Base-by-base conservation (phyloP, 352 stramenopile species). In the Halophytophthora polymorphica region DNA sequence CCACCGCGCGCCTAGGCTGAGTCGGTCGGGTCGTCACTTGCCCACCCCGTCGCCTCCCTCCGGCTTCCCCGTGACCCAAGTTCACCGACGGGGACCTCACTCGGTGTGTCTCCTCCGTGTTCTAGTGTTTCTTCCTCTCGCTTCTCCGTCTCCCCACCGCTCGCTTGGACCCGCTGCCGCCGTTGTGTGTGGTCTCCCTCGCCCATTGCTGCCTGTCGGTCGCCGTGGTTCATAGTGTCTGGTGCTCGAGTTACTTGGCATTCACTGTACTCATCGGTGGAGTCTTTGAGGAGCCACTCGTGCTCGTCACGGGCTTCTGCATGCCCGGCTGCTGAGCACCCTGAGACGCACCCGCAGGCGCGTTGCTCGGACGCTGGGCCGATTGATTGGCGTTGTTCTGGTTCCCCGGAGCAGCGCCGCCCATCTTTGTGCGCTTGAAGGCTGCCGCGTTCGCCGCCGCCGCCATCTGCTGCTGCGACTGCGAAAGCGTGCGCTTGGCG, bases 241-340 rank as follows among this genome's bases (percentile, higher is more conserved):
- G 43, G 47, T 39, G 54, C 28, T 21, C 36, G 25, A 58, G 40
- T 69, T 93, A 93, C 71, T 93, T 93, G 73, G 82, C 82, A 74
- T 93, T 93, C 49, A 93, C 82, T 66, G 82, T 82, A 77, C 82
- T 88, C 79, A 93, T 88, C 45, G 82, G 80, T 61, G 82, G 82
- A 59, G 82, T 90, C 73, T 93, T 93, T 45, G 77, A 88, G 40
- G 82, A 83, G 54, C 77, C 78, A 67, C 75, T 73, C 44, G 69
- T 58, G 61, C 78, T 77, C 69, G 73, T 65, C 38, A 78, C 75
- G 47, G 80, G 69, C 57, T 92, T 92, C 56, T 84, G 78, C 71
- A 91, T 85, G 23, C 67, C 75, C 1, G 77, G 53, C 50, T 83
- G 73, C 28, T 78, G 71, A 36, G 71, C 71, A 58, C 83, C 71